A percentile compares a stretch with the other conserved stretches of the same genome.
Evolutionary conservation across 208 protist species (phyloP).

Genomic region (Trichomonas vaginalis): DNA sequence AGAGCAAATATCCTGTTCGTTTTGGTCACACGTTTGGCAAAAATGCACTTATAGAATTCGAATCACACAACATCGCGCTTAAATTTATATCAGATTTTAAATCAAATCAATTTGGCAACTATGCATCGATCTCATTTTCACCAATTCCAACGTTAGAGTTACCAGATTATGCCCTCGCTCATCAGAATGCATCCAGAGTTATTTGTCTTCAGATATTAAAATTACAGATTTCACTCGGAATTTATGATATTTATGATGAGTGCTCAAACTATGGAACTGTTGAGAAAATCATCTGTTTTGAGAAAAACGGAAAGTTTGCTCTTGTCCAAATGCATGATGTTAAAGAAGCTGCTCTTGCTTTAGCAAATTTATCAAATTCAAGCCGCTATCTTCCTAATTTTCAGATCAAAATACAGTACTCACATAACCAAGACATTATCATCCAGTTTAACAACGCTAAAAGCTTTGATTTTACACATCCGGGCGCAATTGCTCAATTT

Average conservation of each 20-base stretch:
- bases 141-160: neutral
- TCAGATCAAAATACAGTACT: neutral
- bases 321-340: neutral
- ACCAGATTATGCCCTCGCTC: neutral
- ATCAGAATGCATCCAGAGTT: neutral
- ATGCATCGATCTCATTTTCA: neutral
- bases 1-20: neutral
- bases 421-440: neutral
- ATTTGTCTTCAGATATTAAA: neutral
- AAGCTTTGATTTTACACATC: neutral
- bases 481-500: neutral
- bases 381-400: neutral
- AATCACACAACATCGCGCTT: neutral
- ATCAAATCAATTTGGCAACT: neutral
- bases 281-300: neutral
- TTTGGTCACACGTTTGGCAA: neutral
- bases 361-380: neutral
- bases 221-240: neutral
- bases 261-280: neutral
- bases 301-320: neutral
- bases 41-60: neutral
- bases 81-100: neutral
- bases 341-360: neutral
- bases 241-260: constrained; percentile 1
- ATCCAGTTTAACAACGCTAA: neutral